phyloP scores from a whole-genome alignment of 257 asterid genomes.

The Nicotiana paniculata region DNA sequence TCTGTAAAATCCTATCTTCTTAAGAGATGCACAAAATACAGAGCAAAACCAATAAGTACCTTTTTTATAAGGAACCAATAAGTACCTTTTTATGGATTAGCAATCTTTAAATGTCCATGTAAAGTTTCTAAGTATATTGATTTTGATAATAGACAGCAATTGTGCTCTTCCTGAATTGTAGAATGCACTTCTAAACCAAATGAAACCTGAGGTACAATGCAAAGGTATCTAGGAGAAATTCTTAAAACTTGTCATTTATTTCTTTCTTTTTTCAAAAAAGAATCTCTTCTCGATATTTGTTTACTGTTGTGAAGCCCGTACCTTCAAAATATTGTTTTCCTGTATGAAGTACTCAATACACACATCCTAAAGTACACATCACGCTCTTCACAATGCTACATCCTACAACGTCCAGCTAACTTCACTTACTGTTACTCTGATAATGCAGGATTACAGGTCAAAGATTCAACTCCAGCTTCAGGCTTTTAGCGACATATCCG shows the following conservation, averaged over 20 bases:
- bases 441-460: not conserved
- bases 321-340: not conserved
- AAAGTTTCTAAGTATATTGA: not conserved
- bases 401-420: not conserved
- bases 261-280: not conserved
- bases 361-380: constrained; percentile 1
- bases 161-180: not conserved
- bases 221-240: not conserved
- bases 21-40: not conserved
- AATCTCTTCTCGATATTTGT: not conserved
- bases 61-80: not conserved
- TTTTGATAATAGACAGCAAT: not conserved
- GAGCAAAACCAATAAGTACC: not conserved
- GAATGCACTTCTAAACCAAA: not conserved
- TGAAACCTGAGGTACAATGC: not conserved
- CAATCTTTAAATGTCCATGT: not conserved
- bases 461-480: not conserved
- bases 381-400: not conserved
- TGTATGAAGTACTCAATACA: not conserved
- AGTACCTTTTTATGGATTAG: not conserved
- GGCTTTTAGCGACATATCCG: not conserved
- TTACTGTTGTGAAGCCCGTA: not conserved
- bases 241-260: not conserved
- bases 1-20: not conserved
- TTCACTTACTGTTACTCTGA: not conserved